A percentile compares a stretch with the other conserved stretches of the same genome.
These are phyloP conservation scores for Zygnema cylindricum DNA, from an alignment of 139 green algal genomes.

Conservation along the genomic window DNA sequence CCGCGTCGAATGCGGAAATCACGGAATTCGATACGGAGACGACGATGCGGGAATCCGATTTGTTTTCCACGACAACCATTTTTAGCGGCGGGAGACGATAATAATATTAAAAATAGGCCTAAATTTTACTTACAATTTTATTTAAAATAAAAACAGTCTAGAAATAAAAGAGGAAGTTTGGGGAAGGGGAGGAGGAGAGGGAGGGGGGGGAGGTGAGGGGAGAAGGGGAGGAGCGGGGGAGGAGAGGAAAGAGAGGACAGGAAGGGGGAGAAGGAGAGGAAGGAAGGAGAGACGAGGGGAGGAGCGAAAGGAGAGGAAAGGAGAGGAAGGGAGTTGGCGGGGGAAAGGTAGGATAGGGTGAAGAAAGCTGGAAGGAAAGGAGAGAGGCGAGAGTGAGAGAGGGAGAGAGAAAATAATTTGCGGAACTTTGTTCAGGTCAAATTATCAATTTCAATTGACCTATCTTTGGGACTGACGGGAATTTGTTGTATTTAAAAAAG, in stretches of 20 bases:
- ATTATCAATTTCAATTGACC: no score
- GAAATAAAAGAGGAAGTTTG: background rate
- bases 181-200: background rate
- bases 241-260: background rate
- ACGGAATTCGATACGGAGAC: background rate
- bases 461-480: no score
- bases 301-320: background rate
- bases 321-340: background rate
- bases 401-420: background rate
- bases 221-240: background rate
- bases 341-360: background rate
- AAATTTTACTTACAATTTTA: no score
- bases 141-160: no score
- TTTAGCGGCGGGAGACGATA: background rate
- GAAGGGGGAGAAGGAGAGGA: background rate
- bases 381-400: background rate
- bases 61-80: background rate
- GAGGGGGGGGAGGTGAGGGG: background rate
- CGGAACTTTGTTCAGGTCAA: no score
- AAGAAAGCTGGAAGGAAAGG: background rate
- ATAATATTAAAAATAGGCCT: no score
- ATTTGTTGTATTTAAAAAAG: no score
- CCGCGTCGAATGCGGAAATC: background rate
- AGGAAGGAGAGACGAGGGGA: background rate
- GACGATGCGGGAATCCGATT: background rate